Conservation (phyloP, 495 filamentous ascomycete species). For the Penicillium lividum region DNA sequence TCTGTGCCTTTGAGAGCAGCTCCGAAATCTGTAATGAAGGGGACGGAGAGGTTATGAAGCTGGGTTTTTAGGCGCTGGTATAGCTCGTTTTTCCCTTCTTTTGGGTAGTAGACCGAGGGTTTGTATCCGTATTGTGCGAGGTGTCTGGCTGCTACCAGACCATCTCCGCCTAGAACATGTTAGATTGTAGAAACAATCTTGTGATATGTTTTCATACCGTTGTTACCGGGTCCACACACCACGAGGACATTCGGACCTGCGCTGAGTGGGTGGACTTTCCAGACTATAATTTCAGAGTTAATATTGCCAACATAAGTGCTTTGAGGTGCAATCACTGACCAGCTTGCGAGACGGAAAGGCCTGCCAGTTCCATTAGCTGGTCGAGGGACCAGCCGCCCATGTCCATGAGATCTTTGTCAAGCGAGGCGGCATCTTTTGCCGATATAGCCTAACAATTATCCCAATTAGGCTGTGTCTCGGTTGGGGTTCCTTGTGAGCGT, state of each 20-base stretch:
- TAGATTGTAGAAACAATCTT: neutral
- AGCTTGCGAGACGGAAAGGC: conserved; percentile 89
- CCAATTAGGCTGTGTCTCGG: neutral
- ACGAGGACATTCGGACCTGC: conserved; percentile 77
- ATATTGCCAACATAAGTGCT: too few relatives aligned
- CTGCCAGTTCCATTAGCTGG: conserved; percentile 96
- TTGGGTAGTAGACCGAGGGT: conserved; percentile 91
- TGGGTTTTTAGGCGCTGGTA: conserved; percentile 86
- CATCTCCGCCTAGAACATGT: conserved; percentile 70
- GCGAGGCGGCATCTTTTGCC: conserved; percentile 80
- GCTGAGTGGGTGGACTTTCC: conserved; percentile 67
- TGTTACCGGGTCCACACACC: conserved; percentile 92
- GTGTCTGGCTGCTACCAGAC: conserved; percentile 91
- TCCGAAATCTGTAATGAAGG: conserved; percentile 81
- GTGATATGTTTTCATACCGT: conserved; percentile 57
- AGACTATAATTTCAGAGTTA: conserved; percentile 14
- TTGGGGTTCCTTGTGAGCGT: neutral
- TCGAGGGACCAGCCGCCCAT: conserved; percentile 90
- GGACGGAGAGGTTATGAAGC: conserved; percentile 76
- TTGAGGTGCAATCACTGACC: conserved; percentile 45
- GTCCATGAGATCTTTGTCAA: conserved; percentile 94
- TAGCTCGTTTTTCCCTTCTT: conserved; percentile 82
- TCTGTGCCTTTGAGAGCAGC: conserved; percentile 64
- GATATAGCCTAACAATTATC: conserved; percentile 67
- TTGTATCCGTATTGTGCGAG: conserved; percentile 92